phyloP scores from a whole-genome alignment of 1,139 yeast genomes.

The Candida mesenterica region DNA sequence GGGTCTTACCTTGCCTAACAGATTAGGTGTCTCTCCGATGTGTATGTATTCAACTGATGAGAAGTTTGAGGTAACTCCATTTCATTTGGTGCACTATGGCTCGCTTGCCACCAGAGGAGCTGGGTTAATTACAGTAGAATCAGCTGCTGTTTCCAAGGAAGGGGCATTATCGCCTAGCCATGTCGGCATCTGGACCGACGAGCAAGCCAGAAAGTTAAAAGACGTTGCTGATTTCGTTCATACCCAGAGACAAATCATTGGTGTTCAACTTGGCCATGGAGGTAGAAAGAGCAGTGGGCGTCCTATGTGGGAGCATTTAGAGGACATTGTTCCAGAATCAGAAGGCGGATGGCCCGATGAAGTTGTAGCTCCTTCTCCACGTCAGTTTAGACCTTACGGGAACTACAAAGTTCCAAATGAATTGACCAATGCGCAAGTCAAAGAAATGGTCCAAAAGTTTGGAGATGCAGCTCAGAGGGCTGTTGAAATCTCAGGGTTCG shows the following conservation, averaged over 20 bases:
- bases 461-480: conserved; percentile 39
- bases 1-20: conserved; percentile 41
- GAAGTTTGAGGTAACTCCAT: conserved; percentile 42
- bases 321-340: conserved; percentile 28
- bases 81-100: conserved; percentile 49
- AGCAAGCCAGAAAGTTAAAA: conserved; percentile 47
- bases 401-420: conserved; percentile 29
- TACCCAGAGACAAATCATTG: conserved; percentile 47
- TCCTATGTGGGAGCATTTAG: conserved; percentile 32
- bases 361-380: conserved; percentile 47
- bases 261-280: conserved; percentile 57
- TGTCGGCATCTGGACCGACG: conserved; percentile 51
- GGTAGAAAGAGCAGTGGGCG: conserved; percentile 51
- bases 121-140: conserved; percentile 53
- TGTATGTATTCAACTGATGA: conserved; percentile 48
- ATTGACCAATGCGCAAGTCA: conserved; percentile 33
- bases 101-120: conserved; percentile 46
- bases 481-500: conserved; percentile 56
- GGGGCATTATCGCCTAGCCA: conserved; percentile 47
- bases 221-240: conserved; percentile 58
- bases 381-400: conserved; percentile 33
- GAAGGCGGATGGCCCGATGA: conserved; percentile 45
- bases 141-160: conserved; percentile 43
- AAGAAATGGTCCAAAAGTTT: conserved; percentile 33
- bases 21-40: conserved; percentile 62